Conservation (phyloP, 257 asterid species). For the Plectranthus barbatus region DNA sequence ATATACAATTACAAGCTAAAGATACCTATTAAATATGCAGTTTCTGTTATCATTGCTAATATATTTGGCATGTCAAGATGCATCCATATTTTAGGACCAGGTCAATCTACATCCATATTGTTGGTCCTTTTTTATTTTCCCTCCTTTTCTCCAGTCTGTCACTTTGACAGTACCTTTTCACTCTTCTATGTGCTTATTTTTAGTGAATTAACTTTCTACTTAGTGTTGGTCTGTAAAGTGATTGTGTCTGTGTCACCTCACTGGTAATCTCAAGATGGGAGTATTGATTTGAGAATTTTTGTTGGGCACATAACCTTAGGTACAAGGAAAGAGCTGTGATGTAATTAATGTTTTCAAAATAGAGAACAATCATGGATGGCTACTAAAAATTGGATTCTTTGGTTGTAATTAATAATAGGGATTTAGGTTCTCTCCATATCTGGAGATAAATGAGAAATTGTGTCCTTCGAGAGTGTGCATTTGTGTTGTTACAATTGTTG, state of each 20-base stretch:
- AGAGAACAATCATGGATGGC: neutral
- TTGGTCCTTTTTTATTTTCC: no score
- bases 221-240: no score
- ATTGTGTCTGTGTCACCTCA: neutral
- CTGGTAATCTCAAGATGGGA: neutral
- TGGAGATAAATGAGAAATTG: neutral
- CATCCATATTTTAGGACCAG: no score
- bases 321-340: neutral
- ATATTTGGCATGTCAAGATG: neutral
- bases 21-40: neutral
- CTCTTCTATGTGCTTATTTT: no score
- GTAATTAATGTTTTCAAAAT: neutral
- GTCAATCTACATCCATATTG: no score
- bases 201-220: no score
- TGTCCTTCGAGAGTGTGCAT: neutral
- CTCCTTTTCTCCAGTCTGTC: no score
- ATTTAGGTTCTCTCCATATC: neutral
- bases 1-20: neutral
- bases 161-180: no score
- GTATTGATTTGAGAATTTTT: neutral
- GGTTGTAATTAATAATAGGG: neutral
- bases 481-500: neutral
- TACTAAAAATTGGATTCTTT: neutral
- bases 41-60: neutral
- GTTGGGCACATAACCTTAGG: neutral